Evolutionary conservation across 2,329 filamentous ascomycete species (phyloP).

Genomic region (Drechslera avenae): DNA sequence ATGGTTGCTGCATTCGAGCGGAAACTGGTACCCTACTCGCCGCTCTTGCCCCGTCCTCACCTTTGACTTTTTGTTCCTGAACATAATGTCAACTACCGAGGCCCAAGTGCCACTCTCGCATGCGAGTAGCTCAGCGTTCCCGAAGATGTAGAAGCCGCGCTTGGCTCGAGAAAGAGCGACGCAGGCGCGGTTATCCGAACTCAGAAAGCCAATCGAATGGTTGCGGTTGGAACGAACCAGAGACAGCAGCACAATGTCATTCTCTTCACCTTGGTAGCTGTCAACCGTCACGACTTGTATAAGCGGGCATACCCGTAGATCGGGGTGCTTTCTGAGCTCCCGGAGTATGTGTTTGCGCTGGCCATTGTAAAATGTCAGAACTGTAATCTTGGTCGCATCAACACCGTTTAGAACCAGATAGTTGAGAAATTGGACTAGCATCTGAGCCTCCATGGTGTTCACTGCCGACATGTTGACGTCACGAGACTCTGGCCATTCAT

Average conservation of each 20-base stretch:
- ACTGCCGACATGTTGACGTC: conserved; percentile 69
- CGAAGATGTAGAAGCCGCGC: conserved; percentile 83
- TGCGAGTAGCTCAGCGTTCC: conserved; percentile 66
- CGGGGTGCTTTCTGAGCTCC: conserved; percentile 51
- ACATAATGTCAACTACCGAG: conserved; percentile 56
- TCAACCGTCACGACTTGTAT: conserved; percentile 80
- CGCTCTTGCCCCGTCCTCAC: conserved; percentile 25
- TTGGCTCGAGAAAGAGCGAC: conserved; percentile 73
- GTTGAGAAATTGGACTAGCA: conserved; percentile 73
- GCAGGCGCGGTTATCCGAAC: conserved; percentile 66
- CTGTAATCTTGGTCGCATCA: conserved; percentile 66
- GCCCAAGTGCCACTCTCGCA: conserved; percentile 57
- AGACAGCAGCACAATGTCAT: conserved; percentile 80
- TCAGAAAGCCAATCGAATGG: conserved; percentile 72
- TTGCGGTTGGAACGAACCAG: conserved; percentile 72
- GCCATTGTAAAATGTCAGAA: conserved; percentile 87
- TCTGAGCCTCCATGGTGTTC: conserved; percentile 74
- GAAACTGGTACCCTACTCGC: conserved; percentile 60
- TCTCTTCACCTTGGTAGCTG: conserved; percentile 85
- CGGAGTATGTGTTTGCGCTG: conserved; percentile 71
- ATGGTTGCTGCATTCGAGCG: conserved; percentile 69
- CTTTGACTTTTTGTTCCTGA: conserved; percentile 44
- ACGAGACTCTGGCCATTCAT: conserved; percentile 67
- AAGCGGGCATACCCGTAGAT: conserved; percentile 40
- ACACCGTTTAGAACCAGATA: conserved; percentile 75